Percentiles rank a stretch among this genome's conserved stretches.
Evolutionary conservation across 2,329 filamentous ascomycete species (phyloP).

Genomic region (Aspergillus latus): DNA sequence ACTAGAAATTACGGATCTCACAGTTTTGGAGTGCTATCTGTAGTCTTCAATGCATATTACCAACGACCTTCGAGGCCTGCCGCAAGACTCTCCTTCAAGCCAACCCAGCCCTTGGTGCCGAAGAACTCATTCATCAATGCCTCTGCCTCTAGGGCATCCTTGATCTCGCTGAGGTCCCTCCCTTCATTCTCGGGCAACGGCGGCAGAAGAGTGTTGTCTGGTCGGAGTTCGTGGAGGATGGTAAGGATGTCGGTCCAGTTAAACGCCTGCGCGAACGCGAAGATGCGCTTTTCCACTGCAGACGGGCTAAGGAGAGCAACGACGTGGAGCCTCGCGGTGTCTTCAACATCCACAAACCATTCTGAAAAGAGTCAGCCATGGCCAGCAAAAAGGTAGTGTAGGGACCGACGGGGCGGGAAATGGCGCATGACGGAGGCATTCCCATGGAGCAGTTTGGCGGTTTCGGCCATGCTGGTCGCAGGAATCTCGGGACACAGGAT

Average conservation of each 20-base stretch:
- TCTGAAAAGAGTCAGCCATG: slow-evolving; percentile 28
- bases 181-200: slow-evolving; percentile 18
- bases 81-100: slow-evolving; percentile 28
- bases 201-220: slow-evolving; percentile 26
- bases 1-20: no score
- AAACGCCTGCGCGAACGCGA: slow-evolving; percentile 52
- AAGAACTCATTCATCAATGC: slow-evolving; percentile 31
- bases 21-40: no score
- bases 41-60: background rate
- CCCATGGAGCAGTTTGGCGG: background rate
- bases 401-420: background rate
- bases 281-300: slow-evolving; percentile 53
- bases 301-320: slow-evolving; percentile 50
- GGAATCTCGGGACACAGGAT: background rate
- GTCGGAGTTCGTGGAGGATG: slow-evolving; percentile 33
- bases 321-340: slow-evolving; percentile 54
- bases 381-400: background rate
- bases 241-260: slow-evolving; percentile 45
- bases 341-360: slow-evolving; percentile 50
- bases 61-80: background rate
- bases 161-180: slow-evolving; percentile 21
- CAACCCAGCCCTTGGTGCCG: slow-evolving; percentile 27
- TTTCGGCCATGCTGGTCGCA: background rate
- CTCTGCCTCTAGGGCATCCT: slow-evolving; percentile 28
- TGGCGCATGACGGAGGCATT: background rate